Evolutionary conservation across 2,329 filamentous ascomycete genomes (phyloP), one percentile per base, ranked within the genome.

Genomic region (Pyricularia grisea): DNA sequence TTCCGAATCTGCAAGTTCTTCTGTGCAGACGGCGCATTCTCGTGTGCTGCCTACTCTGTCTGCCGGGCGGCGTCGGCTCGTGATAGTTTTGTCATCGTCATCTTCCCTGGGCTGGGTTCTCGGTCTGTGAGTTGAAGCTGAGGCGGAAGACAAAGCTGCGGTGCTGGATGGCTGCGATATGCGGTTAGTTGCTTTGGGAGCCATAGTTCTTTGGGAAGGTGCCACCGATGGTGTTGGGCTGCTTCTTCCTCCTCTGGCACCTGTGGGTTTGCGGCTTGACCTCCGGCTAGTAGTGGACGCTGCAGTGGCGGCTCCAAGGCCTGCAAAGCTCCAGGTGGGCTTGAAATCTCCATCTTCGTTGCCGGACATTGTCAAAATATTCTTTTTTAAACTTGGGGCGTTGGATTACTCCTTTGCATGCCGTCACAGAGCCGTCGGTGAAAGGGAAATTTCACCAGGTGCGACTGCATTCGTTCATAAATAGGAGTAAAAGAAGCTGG

Each of bases 21-120:
- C 76, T 5, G 74, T 72, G 70, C 79, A 81, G n/a, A 80, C 74
- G n/a, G 74, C 67, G 70, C 79, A 81, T 17, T 79, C 77, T 30
- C 74, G 68, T 1, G 75, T 72, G 4, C 74, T 73, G 23, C 69
- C 71, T 6, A 72, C 68, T 27, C 73, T 67, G 2, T 71, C 74
- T 6, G 73, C 70, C 17, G 73, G 72, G 3, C 73, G 69, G 10
- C 77, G 75, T 30, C 75, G 74, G 68, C 75, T 74, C 11, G 76
- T 78, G 64, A 80, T 70, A 9, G 77, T 71, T 4, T 78, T n/a
- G 2, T 10, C 9, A n/a, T n/a, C 17, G 42, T 20, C 42, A 50
- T 50, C 42, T 50, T 50, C 42, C 17, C 42, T 5, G 42, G 42
- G 10, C 20, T n/a, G 17, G 7, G 6, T 50, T n/a, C 7, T 50